phyloP scores from a whole-genome alignment of 257 asterid species.

The Gardenia jasminoides region DNA sequence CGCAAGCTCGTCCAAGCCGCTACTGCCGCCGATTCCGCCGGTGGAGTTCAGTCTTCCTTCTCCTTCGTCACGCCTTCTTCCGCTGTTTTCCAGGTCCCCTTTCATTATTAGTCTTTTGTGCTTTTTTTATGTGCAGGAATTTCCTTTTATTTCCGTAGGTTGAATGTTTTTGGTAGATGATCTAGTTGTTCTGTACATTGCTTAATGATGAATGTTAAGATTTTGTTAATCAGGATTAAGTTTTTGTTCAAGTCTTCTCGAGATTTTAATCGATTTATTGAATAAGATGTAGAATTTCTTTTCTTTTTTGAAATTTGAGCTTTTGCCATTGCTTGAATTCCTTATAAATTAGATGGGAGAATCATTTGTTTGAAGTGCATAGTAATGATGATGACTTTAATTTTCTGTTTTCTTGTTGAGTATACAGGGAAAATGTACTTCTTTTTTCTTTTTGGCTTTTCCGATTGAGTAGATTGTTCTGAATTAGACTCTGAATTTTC shows the following conservation, averaged over 20 bases:
- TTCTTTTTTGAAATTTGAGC: no score
- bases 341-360: not conserved
- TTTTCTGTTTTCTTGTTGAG: not conserved
- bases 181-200: no score
- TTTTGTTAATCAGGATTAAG: no score
- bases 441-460: no score
- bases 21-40: slow-evolving; percentile 50
- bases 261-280: not conserved
- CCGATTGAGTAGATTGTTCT: not conserved
- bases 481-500: not conserved
- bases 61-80: not conserved
- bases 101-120: no score
- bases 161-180: not conserved
- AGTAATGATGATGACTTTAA: not conserved
- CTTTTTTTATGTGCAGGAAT: no score
- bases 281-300: no score
- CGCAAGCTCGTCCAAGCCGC: slow-evolving; percentile 75
- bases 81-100: not conserved
- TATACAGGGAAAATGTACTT: no score
- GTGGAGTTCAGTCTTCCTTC: slow-evolving; percentile 26
- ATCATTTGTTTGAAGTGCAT: not conserved
- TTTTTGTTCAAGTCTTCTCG: not conserved
- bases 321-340: no score
- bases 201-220: no score
- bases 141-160: no score